Conservation (phyloP, 73 alveolate species). For the Paramecium primaurelia region DNA sequence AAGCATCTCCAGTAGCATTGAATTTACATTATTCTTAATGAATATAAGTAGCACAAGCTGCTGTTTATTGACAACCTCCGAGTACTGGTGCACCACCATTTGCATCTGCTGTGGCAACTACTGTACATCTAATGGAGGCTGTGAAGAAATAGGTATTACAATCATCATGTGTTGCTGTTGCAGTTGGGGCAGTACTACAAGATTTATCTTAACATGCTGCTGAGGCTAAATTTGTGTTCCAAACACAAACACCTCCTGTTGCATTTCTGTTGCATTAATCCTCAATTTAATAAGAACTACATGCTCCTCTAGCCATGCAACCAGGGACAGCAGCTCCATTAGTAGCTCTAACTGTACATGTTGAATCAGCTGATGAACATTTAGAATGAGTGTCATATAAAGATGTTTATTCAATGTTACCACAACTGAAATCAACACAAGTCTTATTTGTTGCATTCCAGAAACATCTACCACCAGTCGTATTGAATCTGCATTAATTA, state of each 20-base stretch:
- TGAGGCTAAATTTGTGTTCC: background rate
- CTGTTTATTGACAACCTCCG: background rate
- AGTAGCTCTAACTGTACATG: background rate
- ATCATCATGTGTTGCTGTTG: background rate
- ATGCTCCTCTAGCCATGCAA: background rate
- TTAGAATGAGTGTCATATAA: background rate
- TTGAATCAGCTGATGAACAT: background rate
- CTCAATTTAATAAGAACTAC: background rate
- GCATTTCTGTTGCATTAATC: background rate
- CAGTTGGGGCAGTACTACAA: background rate
- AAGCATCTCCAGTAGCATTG: background rate
- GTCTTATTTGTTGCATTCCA: background rate
- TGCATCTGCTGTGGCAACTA: background rate
- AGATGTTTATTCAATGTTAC: background rate
- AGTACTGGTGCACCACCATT: background rate
- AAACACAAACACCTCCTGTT: background rate
- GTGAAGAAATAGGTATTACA: background rate
- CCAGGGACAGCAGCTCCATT: background rate
- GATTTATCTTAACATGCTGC: background rate
- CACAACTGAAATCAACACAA: background rate
- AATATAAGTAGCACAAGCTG: background rate
- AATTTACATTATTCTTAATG: background rate
- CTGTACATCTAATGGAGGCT: background rate
- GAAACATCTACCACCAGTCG: background rate
- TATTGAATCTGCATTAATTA: background rate